Percentiles rank a stretch among this genome's conserved stretches.
Evolutionary conservation across 257 asterid species (phyloP).

Genomic region (Solanum raphanifolium): DNA sequence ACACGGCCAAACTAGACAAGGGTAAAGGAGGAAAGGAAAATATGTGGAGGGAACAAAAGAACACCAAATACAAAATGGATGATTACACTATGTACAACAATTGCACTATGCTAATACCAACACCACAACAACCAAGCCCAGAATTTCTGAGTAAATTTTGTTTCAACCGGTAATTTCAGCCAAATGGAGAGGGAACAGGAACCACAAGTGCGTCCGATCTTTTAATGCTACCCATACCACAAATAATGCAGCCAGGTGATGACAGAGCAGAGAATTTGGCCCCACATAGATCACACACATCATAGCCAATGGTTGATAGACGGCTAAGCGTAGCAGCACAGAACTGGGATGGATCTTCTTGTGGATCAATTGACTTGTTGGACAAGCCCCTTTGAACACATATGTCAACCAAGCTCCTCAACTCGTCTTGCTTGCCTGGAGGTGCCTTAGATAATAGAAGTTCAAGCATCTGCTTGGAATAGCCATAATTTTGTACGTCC

Average conservation of each 20-base stretch:
- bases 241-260: constrained; percentile 88
- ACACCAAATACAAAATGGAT: background rate
- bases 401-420: constrained; percentile 88
- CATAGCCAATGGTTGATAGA: constrained; percentile 89
- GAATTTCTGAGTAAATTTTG: background rate
- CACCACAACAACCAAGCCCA: background rate
- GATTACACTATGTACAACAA: background rate
- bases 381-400: constrained; percentile 83
- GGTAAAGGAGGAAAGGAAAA: background rate
- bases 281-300: constrained; percentile 96
- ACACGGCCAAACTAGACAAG: background rate
- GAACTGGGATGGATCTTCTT: constrained; percentile 95
- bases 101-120: background rate
- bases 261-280: constrained; percentile 94
- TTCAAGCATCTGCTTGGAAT: constrained; percentile 95
- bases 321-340: constrained; percentile 97
- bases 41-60: background rate
- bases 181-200: constrained; percentile 91
- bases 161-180: constrained; percentile 23
- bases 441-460: constrained; percentile 90
- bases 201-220: constrained; percentile 90
- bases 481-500: constrained; percentile 96
- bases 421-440: constrained; percentile 84
- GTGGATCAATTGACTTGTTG: constrained; percentile 90
- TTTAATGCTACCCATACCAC: constrained; percentile 99